Percentiles rank a stretch among this genome's conserved stretches.
Evolutionary conservation across 2,329 filamentous ascomycete genomes (phyloP).

Genomic region (Calycina herbarum): DNA sequence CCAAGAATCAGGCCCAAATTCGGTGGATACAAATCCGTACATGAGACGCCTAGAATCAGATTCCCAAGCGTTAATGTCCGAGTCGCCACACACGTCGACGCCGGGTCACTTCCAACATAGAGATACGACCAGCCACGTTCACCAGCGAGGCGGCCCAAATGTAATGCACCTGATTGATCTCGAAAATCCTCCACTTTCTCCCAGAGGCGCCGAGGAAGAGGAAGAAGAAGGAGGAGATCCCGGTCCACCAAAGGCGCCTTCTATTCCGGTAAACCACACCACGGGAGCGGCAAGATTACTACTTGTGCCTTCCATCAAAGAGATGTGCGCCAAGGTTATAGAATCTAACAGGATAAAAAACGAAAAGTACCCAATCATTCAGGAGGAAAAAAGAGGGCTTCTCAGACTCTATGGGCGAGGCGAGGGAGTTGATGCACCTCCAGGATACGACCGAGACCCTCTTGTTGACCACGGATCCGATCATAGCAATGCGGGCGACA

Average conservation of each 20-base stretch:
- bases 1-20: background rate
- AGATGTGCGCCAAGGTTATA: slow-evolving; percentile 52
- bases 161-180: background rate
- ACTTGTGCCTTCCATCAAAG: slow-evolving; percentile 66
- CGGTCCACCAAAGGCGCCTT: slow-evolving; percentile 59
- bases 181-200: slow-evolving; percentile 14
- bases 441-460: slow-evolving; percentile 40
- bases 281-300: slow-evolving; percentile 85
- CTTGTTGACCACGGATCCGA: slow-evolving; percentile 42
- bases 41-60: slow-evolving; percentile 5
- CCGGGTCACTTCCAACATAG: slow-evolving; percentile 14
- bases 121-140: background rate
- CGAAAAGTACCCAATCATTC: slow-evolving; percentile 72
- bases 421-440: slow-evolving; percentile 65
- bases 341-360: slow-evolving; percentile 52
- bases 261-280: slow-evolving; percentile 82
- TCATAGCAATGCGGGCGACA: slow-evolving; percentile 47
- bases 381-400: slow-evolving; percentile 72
- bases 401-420: slow-evolving; percentile 77
- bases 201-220: slow-evolving; percentile 48
- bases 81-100: slow-evolving; percentile 27
- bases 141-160: background rate
- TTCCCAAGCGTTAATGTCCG: slow-evolving; percentile 6
- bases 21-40: background rate
- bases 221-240: slow-evolving; percentile 44